Evolutionary conservation across 805 yeast species (phyloP), one percentile per base, ranked within the genome.

Genomic region (Kodamaea kaohsiungensis): DNA sequence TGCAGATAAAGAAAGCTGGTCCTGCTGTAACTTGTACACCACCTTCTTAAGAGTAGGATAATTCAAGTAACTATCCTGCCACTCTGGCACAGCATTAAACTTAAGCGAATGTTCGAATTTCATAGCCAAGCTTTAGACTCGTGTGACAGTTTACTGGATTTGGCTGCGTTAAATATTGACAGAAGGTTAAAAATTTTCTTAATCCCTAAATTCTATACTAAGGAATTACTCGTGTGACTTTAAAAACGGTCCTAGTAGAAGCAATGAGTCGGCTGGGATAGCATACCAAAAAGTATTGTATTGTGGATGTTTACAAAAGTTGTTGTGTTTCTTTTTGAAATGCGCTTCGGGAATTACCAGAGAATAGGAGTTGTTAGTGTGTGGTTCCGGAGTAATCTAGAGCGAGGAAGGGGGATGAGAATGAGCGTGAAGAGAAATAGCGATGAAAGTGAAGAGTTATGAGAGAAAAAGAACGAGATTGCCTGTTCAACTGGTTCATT

Each of bases 21-120:
- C 68, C 53, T 72, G 71, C 54, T 84, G 87, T 38, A 86, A 72
- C 56, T 76, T 70, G 62, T 86, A 85, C 37, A 85, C 79, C 30
- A 76, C 62, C 61, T 84, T 83, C 62, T 86, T 86, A 59, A 86
- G 67, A 9, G 77, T 76, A 7, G 79, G 72, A 57, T 79, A 79
- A 53, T 76, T 71, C 56, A 79, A 61, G 56, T 79, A 79, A 46
- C 67, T 59, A 51, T 78, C 82, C 57, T 70, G 72, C 82, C 83
- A 79, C 61, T 79, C 84, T 4, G 84, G 84, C 37, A 79, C 84
- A n/a, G 80, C 77, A 58, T 79, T 79, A 58, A 79, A 76, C 62
- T 78, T 78, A 51, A 79, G 65, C 33, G 82, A 78, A 55, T 78
- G 82, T 30, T 79, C 72, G 58, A 79, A 79, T 68, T 79, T 79